A percentile compares a stretch with the other conserved stretches of the same genome.
Conservation (phyloP, 257 asterid genomes). For the Solanum megistacrolobum region DNA sequence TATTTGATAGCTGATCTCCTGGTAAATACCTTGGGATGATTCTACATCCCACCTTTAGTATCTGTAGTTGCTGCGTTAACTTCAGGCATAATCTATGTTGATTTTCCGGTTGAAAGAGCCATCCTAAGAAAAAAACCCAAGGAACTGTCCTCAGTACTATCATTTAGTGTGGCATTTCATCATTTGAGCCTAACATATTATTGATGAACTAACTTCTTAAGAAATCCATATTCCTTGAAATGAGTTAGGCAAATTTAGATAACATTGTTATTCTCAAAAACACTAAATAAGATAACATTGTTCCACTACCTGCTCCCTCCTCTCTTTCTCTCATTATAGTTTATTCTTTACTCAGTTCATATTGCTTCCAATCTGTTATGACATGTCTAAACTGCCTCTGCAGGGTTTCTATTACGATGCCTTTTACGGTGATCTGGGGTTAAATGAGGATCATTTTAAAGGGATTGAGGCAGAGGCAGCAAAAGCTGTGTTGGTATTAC, state of each 20-base stretch:
- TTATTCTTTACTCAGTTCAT: neutral
- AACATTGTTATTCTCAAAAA: neutral
- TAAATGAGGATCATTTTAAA: constrained; percentile 85
- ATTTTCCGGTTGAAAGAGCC: neutral
- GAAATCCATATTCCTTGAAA: neutral
- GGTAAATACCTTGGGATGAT: neutral
- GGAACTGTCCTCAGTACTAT: neutral
- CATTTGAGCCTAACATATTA: neutral
- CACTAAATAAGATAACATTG: neutral
- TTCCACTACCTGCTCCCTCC: neutral
- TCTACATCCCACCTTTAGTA: neutral
- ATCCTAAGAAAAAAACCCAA: neutral
- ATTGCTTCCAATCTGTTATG: constrained; percentile 3
- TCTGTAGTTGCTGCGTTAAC: neutral
- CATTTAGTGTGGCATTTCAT: neutral
- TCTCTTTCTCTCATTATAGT: neutral
- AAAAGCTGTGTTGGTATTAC: constrained; percentile 68
- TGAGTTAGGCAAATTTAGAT: neutral
- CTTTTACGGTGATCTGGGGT: constrained; percentile 79
- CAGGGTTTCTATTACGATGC: constrained; percentile 99
- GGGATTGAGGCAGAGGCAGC: constrained; percentile 72
- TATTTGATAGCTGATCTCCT: neutral
- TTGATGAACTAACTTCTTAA: neutral
- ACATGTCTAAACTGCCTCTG: constrained; percentile 10
- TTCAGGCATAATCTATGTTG: neutral